phyloP scores from a whole-genome alignment of 2,329 filamentous ascomycete genomes.

The Nemania sp. region DNA sequence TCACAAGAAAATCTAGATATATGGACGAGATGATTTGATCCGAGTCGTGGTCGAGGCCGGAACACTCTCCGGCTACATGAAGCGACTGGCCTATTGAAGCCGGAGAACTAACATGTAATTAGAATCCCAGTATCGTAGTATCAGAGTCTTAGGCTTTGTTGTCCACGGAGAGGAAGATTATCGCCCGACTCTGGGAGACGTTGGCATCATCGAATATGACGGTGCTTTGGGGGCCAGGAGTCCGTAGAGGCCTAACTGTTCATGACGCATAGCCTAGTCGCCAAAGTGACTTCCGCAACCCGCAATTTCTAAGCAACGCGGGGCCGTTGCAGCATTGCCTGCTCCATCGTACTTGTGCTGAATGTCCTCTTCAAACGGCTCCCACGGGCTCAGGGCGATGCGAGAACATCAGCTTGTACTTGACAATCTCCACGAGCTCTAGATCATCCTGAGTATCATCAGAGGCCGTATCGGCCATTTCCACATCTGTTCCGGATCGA shows the following conservation, averaged over 20 bases:
- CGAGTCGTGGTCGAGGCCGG: not conserved
- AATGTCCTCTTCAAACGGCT: slow-evolving; percentile 39
- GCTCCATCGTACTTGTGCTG: not conserved
- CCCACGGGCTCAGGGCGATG: slow-evolving; percentile 84
- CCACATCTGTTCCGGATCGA: slow-evolving; percentile 46
- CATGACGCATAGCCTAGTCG: too few species aligned
- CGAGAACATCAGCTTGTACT: slow-evolving; percentile 85
- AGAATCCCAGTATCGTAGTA: not conserved
- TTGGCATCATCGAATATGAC: too few species aligned
- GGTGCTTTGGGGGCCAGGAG: not conserved
- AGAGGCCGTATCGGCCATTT: slow-evolving; percentile 47
- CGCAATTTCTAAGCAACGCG: too few species aligned
- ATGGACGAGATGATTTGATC: not conserved
- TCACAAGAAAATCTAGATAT: not conserved
- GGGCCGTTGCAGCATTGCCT: not conserved
- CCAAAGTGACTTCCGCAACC: too few species aligned
- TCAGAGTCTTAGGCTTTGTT: not conserved
- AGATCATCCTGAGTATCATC: slow-evolving; percentile 56
- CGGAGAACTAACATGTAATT: not conserved
- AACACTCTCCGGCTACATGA: not conserved
- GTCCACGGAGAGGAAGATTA: not conserved
- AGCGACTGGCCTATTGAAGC: not conserved
- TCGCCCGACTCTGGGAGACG: not conserved
- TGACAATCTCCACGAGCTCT: slow-evolving; percentile 86
- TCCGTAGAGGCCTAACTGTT: not conserved